Evolutionary conservation across 176 grass and related monocot species (phyloP), one percentile per base, ranked within the genome.

Genomic region (Oropetium thomaeum): DNA sequence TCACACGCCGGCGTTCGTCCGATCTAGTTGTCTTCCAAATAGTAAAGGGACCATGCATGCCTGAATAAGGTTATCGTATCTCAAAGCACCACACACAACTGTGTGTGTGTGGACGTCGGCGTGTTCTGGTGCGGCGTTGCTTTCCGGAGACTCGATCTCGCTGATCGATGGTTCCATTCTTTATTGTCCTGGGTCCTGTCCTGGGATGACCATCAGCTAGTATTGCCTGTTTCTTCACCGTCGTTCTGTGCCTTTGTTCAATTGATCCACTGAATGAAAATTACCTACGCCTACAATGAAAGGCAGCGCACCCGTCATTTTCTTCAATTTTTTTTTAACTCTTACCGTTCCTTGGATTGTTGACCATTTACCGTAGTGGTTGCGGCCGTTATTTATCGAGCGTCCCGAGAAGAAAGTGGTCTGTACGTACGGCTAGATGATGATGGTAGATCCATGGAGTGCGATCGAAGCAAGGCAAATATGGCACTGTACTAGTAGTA

Each of bases 381-480:
- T 13, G 8, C 40, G 62, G 48, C 54, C 39, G 30, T 51, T 22
- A 37, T 42, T 26, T 11, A 34, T 62, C 17, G 34, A 63, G 71
- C 43, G 75, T 68, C 16, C 20, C 63, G 17, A 67, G 59, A 9
- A 55, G 29, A 47, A 78, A 61, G 73, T 3, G 31, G 30, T 5
- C 7, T 15, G 30, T 39, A 73, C 34, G 30, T 39, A 73, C 34
- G 35, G 49, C 27, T 30, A 59, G 10, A 28, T 42, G 55, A 4
- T 55, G 19, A 22, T 7, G 5, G 60, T 25, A 69, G 33, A 75
- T 81, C 20, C 63, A 17, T 81, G 55, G 71, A 70, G 78, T 76
- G n/a, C 16, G 55, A 19, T 9, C 9, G 23, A 86, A 81, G 78
- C 84, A 80, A 81, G 10, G 69, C 54, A 73, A 79, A 12, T n/a